Evolutionary conservation across 2,329 filamentous ascomycete species (phyloP).

Genomic region (Sporothrix schenckii): DNA sequence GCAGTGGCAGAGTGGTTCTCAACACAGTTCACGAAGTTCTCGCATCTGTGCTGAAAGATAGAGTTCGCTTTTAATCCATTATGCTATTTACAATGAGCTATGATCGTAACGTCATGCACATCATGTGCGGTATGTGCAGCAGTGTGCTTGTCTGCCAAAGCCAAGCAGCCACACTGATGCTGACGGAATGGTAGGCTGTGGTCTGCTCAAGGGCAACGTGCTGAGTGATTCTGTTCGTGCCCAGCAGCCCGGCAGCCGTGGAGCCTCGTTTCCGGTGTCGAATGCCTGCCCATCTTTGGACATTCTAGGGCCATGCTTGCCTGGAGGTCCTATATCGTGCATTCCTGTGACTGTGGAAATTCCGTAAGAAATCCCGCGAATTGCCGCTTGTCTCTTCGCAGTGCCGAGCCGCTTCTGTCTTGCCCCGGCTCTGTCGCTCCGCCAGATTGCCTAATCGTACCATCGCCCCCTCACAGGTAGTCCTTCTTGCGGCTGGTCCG

Average conservation of each 20-base stretch:
- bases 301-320: no score
- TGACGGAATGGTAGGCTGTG: no score
- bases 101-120: slow-evolving; percentile 17
- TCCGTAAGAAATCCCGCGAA: background rate
- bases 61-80: background rate
- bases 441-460: background rate
- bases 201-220: background rate
- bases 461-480: slow-evolving; percentile 65
- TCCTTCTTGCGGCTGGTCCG: slow-evolving; percentile 94
- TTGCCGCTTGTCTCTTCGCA: slow-evolving; percentile 8
- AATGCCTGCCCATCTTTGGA: no score
- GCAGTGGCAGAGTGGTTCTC: background rate
- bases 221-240: background rate
- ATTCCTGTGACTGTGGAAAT: background rate
- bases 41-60: background rate
- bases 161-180: background rate
- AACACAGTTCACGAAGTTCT: background rate
- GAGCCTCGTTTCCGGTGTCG: no score
- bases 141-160: slow-evolving; percentile 2
- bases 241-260: background rate
- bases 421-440: background rate
- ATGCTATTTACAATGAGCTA: background rate
- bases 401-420: background rate
- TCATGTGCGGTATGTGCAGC: background rate
- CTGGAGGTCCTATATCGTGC: background rate